Evolutionary conservation across 1,284 basidiomycete genomes (phyloP).

Genomic region (Microbotryomycetes sp.): DNA sequence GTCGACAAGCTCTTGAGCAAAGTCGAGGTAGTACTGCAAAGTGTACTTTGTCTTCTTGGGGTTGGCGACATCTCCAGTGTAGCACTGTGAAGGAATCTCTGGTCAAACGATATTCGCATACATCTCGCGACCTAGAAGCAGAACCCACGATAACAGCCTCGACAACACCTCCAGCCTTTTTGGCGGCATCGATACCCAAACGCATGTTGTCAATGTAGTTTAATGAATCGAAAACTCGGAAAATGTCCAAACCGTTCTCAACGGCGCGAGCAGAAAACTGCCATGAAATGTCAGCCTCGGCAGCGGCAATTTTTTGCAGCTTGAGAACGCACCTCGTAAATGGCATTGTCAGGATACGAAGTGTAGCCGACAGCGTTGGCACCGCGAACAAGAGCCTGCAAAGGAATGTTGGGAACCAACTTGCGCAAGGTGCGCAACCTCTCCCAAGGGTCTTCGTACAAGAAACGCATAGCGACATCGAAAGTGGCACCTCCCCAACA

Average conservation of each 20-base stretch:
- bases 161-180: conserved; percentile 97
- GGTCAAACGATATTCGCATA: background rate
- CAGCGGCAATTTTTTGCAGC: too few relatives aligned
- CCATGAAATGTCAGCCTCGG: background rate
- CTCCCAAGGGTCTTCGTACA: conserved; percentile 99
- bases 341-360: conserved; percentile 98
- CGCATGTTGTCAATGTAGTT: conserved; percentile 97
- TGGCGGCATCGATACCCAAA: conserved; percentile 96
- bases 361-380: conserved; percentile 99
- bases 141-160: conserved; percentile 71
- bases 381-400: conserved; percentile 97
- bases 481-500: conserved; percentile 99
- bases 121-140: background rate
- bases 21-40: conserved; percentile 93
- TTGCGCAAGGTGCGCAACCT: conserved; percentile 87
- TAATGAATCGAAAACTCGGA: conserved; percentile 98
- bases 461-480: conserved; percentile 98
- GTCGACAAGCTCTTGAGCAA: conserved; percentile 84
- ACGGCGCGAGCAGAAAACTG: conserved; percentile 64
- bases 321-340: conserved; percentile 72
- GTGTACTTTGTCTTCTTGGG: conserved; percentile 98
- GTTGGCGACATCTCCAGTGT: conserved; percentile 95
- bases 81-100: conserved; percentile 52
- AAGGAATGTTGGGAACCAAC: conserved; percentile 95
- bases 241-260: conserved; percentile 98